These are phyloP conservation scores for Aureobasidium zeae DNA, from an alignment of 2,329 filamentous ascomycete genomes.

Conservation along the genomic window DNA sequence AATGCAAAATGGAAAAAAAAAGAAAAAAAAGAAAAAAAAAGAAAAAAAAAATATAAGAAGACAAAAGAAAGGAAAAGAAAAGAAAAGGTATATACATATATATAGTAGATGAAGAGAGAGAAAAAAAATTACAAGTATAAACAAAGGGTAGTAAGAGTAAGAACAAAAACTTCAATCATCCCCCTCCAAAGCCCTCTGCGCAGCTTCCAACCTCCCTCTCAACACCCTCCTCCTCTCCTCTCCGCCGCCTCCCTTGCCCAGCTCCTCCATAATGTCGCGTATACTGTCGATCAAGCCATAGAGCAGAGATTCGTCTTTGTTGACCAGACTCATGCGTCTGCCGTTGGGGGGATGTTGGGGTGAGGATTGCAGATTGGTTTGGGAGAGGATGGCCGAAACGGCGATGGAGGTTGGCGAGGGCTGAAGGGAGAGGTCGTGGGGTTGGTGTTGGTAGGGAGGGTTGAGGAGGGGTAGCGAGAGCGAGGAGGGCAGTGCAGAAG, in stretches of 20 bases:
- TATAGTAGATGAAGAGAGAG: not conserved
- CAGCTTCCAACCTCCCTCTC: conserved; percentile 64
- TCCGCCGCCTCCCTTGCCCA: conserved; percentile 42
- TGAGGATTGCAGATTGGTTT: too few species aligned
- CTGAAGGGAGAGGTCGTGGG: conserved; percentile 23
- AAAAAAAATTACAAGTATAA: not conserved
- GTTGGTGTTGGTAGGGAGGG: conserved; percentile 3
- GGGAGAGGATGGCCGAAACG: conserved; percentile 33
- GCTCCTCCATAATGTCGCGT: conserved; percentile 42
- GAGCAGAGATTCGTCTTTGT: conserved; percentile 47
- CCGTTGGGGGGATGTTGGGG: conserved; percentile 21
- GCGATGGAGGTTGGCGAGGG: conserved; percentile 27
- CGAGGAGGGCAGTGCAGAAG: not conserved
- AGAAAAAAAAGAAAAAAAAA: not conserved
- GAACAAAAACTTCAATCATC: not conserved
- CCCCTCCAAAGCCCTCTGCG: conserved; percentile 61
- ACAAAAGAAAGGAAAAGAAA: not conserved
- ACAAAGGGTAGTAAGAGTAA: not conserved
- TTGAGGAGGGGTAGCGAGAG: not conserved
- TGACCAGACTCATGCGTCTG: conserved; percentile 31
- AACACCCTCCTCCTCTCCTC: conserved; percentile 53
- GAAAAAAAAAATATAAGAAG: not conserved
- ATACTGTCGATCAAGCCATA: conserved; percentile 45
- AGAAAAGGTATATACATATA: not conserved
- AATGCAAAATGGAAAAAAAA: too few species aligned